These are phyloP conservation scores for Musa troglodytarum DNA, from an alignment of 176 grass and related monocot species.

Conservation along the genomic window DNA sequence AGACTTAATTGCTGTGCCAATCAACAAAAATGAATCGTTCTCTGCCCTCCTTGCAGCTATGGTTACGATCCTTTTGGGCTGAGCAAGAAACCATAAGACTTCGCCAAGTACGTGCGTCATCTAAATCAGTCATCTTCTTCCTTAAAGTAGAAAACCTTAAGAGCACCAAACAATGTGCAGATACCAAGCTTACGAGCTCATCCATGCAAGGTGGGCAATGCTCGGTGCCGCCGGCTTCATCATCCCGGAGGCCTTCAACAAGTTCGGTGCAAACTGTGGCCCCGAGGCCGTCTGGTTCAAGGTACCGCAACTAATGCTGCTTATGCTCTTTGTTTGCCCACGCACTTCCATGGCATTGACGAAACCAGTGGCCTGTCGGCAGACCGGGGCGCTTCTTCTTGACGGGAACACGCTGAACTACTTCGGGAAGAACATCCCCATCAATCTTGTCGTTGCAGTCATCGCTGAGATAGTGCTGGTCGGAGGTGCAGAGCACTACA, in stretches of 20 bases:
- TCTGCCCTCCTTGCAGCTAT: conserved; percentile 36
- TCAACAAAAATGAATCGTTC: too few species aligned
- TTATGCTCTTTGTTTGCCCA: background rate
- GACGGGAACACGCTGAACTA: conserved; percentile 97
- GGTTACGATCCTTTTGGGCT: conserved; percentile 92
- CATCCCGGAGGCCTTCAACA: conserved; percentile 92
- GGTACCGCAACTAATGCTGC: conserved; percentile 7
- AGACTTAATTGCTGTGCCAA: too few species aligned
- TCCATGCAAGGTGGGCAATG: conserved; percentile 94
- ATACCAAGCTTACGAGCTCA: conserved; percentile 84
- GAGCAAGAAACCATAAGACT: conserved; percentile 84
- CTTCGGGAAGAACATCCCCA: conserved; percentile 94
- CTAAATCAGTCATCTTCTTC: background rate
- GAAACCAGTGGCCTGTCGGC: conserved; percentile 2
- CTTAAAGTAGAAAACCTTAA: too few species aligned
- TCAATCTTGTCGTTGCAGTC: conserved; percentile 78
- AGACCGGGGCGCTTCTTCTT: conserved; percentile 95
- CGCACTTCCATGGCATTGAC: too few species aligned
- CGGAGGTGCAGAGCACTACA: conserved; percentile 94
- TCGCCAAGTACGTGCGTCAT: conserved; percentile 48
- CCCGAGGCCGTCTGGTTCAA: conserved; percentile 98
- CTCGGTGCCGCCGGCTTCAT: conserved; percentile 81
- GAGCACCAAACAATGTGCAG: conserved; percentile 22
- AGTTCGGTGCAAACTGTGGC: conserved; percentile 80
- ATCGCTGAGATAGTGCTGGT: conserved; percentile 69